Base-by-base conservation (phyloP, 306 rosid species). In the Dryas drummondii region DNA sequence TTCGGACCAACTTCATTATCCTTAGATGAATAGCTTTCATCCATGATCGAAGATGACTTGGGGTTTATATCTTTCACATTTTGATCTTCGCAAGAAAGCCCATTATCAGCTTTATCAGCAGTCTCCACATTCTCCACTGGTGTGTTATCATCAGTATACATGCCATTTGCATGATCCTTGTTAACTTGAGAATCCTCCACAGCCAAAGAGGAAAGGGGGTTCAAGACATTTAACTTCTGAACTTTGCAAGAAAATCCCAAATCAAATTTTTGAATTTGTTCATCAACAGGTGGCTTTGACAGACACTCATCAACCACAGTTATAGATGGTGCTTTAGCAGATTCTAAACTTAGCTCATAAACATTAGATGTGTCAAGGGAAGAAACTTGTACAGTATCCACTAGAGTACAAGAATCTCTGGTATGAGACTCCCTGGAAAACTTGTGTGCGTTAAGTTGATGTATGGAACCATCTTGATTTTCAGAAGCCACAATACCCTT, bases 331-430 rank as follows among this genome's bases (percentile, higher is more conserved):
- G 62, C 80, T 27, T 58, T 74, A 70, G 79, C 11, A 75, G 82
- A 66, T 7, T 55, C 27, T 66, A 79, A 68, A 54, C 60, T 77
- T 64, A 67, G 74, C 63, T 51, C 57, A 32, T 49, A 64, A 70
- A 67, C 64, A 47, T 68, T 67, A 71, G 74, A 82, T 79, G 76
- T 52, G 73, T 76, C 73, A 49, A 67, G 22, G 26, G 84, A 66
- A 70, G 79, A 63, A 78, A 71, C 80, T n/a, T 57, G 79, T 64
- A 75, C 74, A 56, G 37, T 46, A 16, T 70, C 26, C 42, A 52
- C 70, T 60, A n/a, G 22, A 40, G 67, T 71, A 69, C 71, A 77
- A 13, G 73, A 80, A 64, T 78, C 83, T 84, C 50, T 55, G 48
- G 37, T 8, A 46, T 5, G 78, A 48, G 66, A 37, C 53, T 79